Evolutionary conservation across 179 eudicot genomes (phyloP), one percentile per base, ranked within the genome.

Genomic region (Sideroxylon spinosum): DNA sequence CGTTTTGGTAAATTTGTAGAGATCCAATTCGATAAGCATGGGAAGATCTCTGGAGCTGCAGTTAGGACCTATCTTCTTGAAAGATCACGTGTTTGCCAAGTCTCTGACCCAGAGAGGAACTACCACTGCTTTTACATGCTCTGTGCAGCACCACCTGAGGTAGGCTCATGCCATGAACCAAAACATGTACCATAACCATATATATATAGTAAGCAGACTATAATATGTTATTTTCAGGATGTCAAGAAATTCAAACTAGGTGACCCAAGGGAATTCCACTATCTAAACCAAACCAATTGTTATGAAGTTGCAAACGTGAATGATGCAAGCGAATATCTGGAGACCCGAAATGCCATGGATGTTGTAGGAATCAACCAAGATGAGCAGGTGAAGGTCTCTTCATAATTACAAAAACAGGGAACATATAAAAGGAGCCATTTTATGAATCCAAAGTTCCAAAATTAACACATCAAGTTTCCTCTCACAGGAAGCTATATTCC

Each of bases 1-100:
- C 92, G 92, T 69, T 89, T 89, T 78, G 92, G 92, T 79, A 89
- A 89, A 86, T 89, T 89, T 84, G 92, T 89, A 75, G 92, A 89
- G 71, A 89, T 89, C 49, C 92, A 89, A 72, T 89, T 89, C 22
- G 89, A 89, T 79, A 89, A 80, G 79, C 81, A 86, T 64, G 88
- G 90, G 73, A 89, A 85, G 86, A 89, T 89, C 60, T 89, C 92
- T 52, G 92, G 90, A 68, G 92, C 92, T 69, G 90, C 92, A 76
- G 86, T 89, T 46, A 71, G 90, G 52, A 89, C 92, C 0, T 89
- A 89, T 78, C 89, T 89, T 71, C 88, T 89, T 61, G 92, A 89
- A 83, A 82, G 92, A 74, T 87, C 92, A 68, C 86, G 92, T 50
- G 92, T 89, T 63, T 89, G 92, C 83, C 92, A 89, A 80, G 89